Conservation (phyloP, 2,329 filamentous ascomycete species). For the Geosmithia morbida region DNA sequence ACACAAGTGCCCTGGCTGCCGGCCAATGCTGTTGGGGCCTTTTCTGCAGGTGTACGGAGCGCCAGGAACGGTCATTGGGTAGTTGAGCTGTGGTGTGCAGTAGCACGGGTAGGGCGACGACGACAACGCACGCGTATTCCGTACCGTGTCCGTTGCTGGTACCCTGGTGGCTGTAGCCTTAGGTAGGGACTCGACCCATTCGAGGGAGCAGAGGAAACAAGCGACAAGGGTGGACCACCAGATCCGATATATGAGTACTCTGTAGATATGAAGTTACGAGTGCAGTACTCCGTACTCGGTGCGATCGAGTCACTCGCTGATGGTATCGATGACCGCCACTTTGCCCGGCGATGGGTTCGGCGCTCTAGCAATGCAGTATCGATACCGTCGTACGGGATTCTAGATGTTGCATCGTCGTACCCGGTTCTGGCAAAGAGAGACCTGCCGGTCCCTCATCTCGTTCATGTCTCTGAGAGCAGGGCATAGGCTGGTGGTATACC, state of each 20-base stretch:
- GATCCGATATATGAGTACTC: not conserved
- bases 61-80: not conserved
- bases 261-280: too few relatives aligned
- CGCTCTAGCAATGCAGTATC: too few relatives aligned
- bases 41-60: not conserved
- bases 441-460: not conserved
- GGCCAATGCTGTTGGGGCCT: not conserved
- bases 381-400: not conserved
- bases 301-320: too few relatives aligned
- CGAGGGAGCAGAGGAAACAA: not conserved
- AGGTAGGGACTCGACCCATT: not conserved
- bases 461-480: not conserved
- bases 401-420: not conserved
- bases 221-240: not conserved
- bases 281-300: too few relatives aligned
- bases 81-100: not conserved
- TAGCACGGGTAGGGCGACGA: too few relatives aligned
- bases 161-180: too few relatives aligned
- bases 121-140: not conserved
- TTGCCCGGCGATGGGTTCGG: not conserved
- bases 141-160: too few relatives aligned
- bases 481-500: not conserved
- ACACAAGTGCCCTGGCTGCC: not conserved
- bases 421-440: not conserved
- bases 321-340: not conserved